phyloP scores from a whole-genome alignment of 768 basidiomycete genomes.

The Thelephora aurantiotincta region DNA sequence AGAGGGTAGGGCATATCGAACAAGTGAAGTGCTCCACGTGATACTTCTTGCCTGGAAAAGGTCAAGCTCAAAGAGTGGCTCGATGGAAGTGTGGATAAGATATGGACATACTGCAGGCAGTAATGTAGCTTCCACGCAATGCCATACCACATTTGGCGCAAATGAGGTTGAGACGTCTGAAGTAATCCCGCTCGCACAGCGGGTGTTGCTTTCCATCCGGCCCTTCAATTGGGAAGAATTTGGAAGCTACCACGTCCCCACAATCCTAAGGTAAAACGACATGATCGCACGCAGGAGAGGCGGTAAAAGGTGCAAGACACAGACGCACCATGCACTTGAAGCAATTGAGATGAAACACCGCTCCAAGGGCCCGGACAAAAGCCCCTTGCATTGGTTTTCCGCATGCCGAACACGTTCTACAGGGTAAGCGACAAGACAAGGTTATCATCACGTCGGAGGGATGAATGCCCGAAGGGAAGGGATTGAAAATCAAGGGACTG shows the following conservation, averaged over 20 bases:
- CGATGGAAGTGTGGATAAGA: constrained; percentile 4
- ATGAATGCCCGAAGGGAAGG: neutral
- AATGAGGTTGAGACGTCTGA: constrained; percentile 87
- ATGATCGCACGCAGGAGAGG: neutral
- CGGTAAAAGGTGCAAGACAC: neutral
- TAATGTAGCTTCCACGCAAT: constrained; percentile 94
- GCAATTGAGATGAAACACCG: constrained; percentile 93
- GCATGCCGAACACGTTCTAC: constrained; percentile 63
- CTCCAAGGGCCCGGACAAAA: constrained; percentile 88
- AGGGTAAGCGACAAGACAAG: constrained; percentile 7
- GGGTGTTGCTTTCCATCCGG: constrained; percentile 80
- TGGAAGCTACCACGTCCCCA: constrained; percentile 89
- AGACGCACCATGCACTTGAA: constrained; percentile 88
- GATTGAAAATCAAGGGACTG: constrained; percentile 19
- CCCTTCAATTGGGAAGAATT: constrained; percentile 97
- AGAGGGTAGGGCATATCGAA: constrained; percentile 88
- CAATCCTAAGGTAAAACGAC: constrained; percentile 54
- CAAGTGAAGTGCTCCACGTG: constrained; percentile 99
- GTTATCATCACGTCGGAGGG: constrained; percentile 1
- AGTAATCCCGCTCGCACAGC: constrained; percentile 97
- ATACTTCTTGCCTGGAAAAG: constrained; percentile 77
- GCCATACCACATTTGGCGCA: constrained; percentile 95
- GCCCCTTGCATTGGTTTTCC: constrained; percentile 83
- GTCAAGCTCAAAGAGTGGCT: constrained; percentile 1
- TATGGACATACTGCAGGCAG: constrained; percentile 78